A percentile compares a stretch with the other conserved stretches of the same genome.
phyloP scores from a whole-genome alignment of 139 green algal genomes.

The Picochlorum sp. region DNA sequence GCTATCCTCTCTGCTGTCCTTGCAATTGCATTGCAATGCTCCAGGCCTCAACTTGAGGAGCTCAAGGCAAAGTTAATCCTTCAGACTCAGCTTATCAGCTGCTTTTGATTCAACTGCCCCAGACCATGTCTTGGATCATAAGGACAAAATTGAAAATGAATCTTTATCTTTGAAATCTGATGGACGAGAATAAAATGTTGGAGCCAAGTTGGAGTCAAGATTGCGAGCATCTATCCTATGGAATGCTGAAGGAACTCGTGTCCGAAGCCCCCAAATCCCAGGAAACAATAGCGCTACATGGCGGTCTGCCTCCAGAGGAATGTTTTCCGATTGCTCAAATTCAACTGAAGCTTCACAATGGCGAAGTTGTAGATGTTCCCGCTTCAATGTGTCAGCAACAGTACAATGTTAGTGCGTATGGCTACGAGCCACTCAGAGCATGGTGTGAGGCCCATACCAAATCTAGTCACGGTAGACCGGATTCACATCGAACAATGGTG shows the following conservation, averaged over 20 bases:
- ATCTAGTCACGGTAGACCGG: constrained; percentile 3
- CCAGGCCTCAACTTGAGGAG: too few relatives aligned
- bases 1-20: neutral
- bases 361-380: neutral
- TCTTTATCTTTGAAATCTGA: too few relatives aligned
- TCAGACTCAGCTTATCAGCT: too few relatives aligned
- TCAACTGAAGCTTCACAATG: neutral
- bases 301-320: constrained; percentile 11
- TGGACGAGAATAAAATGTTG: neutral
- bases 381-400: constrained; percentile 19
- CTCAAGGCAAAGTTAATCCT: too few relatives aligned
- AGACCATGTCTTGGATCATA: too few relatives aligned
- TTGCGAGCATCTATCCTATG: neutral
- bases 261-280: neutral
- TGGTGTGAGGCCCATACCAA: constrained; percentile 19
- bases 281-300: constrained; percentile 9
- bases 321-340: constrained; percentile 14
- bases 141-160: too few relatives aligned
- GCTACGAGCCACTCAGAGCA: constrained; percentile 12
- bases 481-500: constrained; percentile 20
- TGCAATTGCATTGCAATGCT: too few relatives aligned
- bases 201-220: neutral
- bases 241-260: neutral
- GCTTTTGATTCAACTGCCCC: too few relatives aligned
- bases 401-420: constrained; percentile 30